These are phyloP conservation scores for Taphrina wiesneri DNA, from an alignment of 1,139 yeast genomes.

Conservation along the genomic window DNA sequence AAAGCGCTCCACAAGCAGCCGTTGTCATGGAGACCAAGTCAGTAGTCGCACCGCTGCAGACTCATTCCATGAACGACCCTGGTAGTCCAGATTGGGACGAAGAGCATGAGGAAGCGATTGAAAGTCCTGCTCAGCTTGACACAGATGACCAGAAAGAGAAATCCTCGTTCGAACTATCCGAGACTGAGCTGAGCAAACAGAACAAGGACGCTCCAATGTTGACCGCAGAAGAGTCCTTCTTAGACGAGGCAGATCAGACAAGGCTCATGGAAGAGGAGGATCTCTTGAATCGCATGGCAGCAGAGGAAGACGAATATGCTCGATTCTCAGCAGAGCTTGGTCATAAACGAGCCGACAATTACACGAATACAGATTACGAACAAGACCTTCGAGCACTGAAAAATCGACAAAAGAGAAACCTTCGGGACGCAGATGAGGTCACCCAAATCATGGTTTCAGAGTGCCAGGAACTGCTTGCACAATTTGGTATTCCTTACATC, in stretches of 20 bases:
- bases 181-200: background rate
- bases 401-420: conserved; percentile 61
- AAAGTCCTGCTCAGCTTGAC: background rate
- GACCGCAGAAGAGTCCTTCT: conserved; percentile 10
- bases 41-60: background rate
- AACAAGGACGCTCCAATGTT: background rate
- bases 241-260: conserved; percentile 36
- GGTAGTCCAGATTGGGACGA: background rate
- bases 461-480: conserved; percentile 77
- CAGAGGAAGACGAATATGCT: conserved; percentile 73
- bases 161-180: too few relatives aligned
- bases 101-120: background rate
- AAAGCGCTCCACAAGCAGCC: background rate
- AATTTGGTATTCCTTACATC: conserved; percentile 90
- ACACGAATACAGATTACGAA: conserved; percentile 49
- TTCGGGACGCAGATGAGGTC: conserved; percentile 89
- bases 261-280: conserved; percentile 64
- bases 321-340: conserved; percentile 58
- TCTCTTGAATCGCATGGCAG: conserved; percentile 59
- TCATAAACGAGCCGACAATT: conserved; percentile 9
- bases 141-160: too few relatives aligned
- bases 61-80: background rate
- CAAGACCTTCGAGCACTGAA: conserved; percentile 55
- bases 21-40: background rate
- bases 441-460: conserved; percentile 82